Base-by-base conservation (phyloP, 108 stramenopile genomes). In the Cyclotella baltica region DNA sequence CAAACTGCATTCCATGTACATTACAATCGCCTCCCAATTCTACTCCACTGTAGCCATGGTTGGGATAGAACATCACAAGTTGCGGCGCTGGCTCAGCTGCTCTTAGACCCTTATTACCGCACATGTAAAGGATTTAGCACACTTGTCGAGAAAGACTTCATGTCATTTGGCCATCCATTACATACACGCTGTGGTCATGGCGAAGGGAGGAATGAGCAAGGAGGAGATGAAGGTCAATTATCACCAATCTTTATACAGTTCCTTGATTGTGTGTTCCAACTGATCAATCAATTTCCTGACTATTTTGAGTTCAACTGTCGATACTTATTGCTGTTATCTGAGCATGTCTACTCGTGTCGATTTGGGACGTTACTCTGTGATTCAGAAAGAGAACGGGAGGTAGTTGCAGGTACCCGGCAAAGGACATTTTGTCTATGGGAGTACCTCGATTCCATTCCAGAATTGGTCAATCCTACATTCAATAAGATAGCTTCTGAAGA, bases 21-120 rank as follows among this genome's bases (percentile, higher is more conserved):
- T 76, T 87, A 90, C 36, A 86, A 95, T 74, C 83, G 94, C 55
- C 72, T 93, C 29, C 97, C 98, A 2, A 91, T 99, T 0, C 82
- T 99, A 35, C 81, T 99, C 30, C 99, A 99, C 76, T 99, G 99
- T 69, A 93, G 91, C 62, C 97, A 99, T 74, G 99, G 99, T 19
- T 99, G 98, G 98, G 99, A 99, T 87, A 86, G 99, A 29, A 99
- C 99, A 0, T 84, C 93, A 13, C 99, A 99, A 87, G 95, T 98
- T 0, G 72, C 87, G 6, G 89, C 85, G 22, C 67, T 99, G 62
- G 92, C 98, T 0, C 94, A 99, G 80, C 74, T 99, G 5, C 52
- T 99, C n/a, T 72, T 99, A 40, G 98, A 99, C 83, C 97, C 98
- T 16, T 93, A 90, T 85, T 99, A 96, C 67, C 87, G 99, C 31